Base-by-base conservation (phyloP, 495 filamentous ascomycete species). In the Penicillium chermesinum region DNA sequence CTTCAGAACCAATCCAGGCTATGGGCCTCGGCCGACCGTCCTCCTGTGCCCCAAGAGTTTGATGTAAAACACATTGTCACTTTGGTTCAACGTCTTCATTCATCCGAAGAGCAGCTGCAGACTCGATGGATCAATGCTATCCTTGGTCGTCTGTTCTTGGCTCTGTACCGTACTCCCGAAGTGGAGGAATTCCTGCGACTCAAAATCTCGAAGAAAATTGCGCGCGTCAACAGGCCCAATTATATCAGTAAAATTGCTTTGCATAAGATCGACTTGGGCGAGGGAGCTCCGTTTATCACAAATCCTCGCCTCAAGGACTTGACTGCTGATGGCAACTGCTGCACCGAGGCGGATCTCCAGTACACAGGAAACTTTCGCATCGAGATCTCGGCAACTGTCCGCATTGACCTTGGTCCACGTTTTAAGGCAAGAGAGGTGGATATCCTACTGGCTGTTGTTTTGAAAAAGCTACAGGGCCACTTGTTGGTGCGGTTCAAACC, bases 161-260 rank as follows among this genome's bases (percentile, higher is more conserved):
- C 84, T 10, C 53, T 96, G 20, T 90, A 97, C 65, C 86, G 85
- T 61, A 96, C 91, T 0, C 75, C 81, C 25, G 80, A 91, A 38
- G 65, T 96, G 39, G 86, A 96, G 62, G 78, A 84, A 42, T 77
- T 86, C 42, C 74, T 98, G 21, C 78, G 82, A 39, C 78, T 80
- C 33, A 96, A 95, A 73, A 89, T 98, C 52, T 87, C 84, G 8
- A 96, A 96, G 71, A 98, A 98, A 69, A 97, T 98, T 21, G 82
- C 91, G 3, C 82, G 93, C 17, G 93, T 95, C 32, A 90, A 90
- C 52, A 91, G 89, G 53, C 93, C 93, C 0, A 83, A 85, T 8
- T 96, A 97, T 50, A 79, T 98, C 30, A 89, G 85, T 46, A 81
- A 82, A 45, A 82, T 98, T 40, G 79, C 77, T 13, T 72, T 98